These are phyloP conservation scores for Nemania sp. DNA, from an alignment of 2,329 filamentous ascomycete genomes.

Conservation along the genomic window DNA sequence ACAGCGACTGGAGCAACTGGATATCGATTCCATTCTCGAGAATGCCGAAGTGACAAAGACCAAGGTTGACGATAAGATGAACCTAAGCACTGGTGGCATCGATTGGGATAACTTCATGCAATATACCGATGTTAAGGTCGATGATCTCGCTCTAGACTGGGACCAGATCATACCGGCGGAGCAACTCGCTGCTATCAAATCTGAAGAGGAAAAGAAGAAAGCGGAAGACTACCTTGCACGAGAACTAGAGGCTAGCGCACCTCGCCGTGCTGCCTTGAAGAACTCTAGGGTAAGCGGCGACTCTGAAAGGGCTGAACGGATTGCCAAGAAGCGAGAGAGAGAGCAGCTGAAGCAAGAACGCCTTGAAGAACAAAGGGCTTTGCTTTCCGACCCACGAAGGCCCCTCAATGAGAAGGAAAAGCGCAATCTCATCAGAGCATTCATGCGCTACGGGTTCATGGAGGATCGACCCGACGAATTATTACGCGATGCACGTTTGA, in stretches of 20 bases:
- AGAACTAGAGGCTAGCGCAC: slow-evolving; percentile 82
- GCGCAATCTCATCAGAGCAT: slow-evolving; percentile 86
- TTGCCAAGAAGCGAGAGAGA: slow-evolving; percentile 67
- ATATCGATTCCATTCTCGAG: slow-evolving; percentile 95
- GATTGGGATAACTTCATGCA: slow-evolving; percentile 94
- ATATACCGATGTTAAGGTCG: slow-evolving; percentile 96
- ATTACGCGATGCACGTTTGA: slow-evolving; percentile 80
- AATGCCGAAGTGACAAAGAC: slow-evolving; percentile 98
- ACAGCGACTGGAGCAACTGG: slow-evolving; percentile 92
- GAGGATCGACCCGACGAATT: slow-evolving; percentile 88
- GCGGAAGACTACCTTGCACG: slow-evolving; percentile 82
- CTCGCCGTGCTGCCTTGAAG: slow-evolving; percentile 70
- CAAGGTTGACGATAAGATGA: slow-evolving; percentile 89
- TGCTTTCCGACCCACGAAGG: slow-evolving; percentile 81
- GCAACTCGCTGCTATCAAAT: slow-evolving; percentile 85
- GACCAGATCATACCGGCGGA: slow-evolving; percentile 98
- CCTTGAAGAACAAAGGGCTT: slow-evolving; percentile 72
- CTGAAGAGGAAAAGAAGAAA: slow-evolving; percentile 81
- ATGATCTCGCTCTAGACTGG: slow-evolving; percentile 81
- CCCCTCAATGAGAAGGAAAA: slow-evolving; percentile 91
- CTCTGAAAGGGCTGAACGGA: slow-evolving; percentile 65
- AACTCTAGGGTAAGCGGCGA: slow-evolving; percentile 55
- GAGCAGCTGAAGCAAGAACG: slow-evolving; percentile 72
- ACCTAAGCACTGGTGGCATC: slow-evolving; percentile 83
- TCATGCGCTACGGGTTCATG: slow-evolving; percentile 87